Conservation (phyloP, 2,329 filamentous ascomycete species). For the Chaetomiaceae sp. region DNA sequence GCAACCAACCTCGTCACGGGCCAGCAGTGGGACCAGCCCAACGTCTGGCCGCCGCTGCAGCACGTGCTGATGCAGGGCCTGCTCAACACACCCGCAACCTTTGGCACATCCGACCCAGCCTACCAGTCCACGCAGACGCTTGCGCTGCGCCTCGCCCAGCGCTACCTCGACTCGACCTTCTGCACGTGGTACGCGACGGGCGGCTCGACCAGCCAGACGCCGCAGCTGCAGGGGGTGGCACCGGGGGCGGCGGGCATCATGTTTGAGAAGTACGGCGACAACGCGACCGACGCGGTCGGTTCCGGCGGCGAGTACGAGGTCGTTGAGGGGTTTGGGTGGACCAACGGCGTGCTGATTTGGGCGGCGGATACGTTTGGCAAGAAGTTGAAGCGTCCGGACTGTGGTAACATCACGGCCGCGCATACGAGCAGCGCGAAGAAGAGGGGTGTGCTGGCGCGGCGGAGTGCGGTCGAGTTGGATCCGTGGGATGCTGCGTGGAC, state of each 20-base stretch:
- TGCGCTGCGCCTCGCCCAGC: constrained; percentile 54
- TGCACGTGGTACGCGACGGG: constrained; percentile 66
- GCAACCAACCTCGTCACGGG: constrained; percentile 56
- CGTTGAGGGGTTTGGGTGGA: constrained; percentile 66
- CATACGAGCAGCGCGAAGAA: constrained; percentile 28
- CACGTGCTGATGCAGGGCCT: constrained; percentile 59
- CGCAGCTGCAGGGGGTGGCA: constrained; percentile 42
- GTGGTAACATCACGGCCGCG: constrained; percentile 43
- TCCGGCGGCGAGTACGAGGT: constrained; percentile 63
- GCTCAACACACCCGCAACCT: constrained; percentile 52
- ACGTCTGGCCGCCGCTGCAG: constrained; percentile 63
- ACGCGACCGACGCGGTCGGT: constrained; percentile 53
- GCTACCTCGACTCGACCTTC: constrained; percentile 61
- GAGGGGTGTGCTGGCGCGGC: constrained; percentile 17
- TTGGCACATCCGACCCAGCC: constrained; percentile 45
- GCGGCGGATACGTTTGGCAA: constrained; percentile 55
- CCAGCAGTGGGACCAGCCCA: constrained; percentile 66
- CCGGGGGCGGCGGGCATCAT: constrained; percentile 49
- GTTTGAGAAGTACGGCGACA: constrained; percentile 64
- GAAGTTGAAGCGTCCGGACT: constrained; percentile 49
- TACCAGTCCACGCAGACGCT: constrained; percentile 50
- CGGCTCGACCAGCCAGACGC: constrained; percentile 49
- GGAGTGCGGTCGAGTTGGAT: constrained; percentile 42
- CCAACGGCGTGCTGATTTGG: constrained; percentile 64
- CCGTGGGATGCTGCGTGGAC: constrained; percentile 41